Conservation (phyloP, 331 rosid genomes). For the Pyracantha coccinea region DNA sequence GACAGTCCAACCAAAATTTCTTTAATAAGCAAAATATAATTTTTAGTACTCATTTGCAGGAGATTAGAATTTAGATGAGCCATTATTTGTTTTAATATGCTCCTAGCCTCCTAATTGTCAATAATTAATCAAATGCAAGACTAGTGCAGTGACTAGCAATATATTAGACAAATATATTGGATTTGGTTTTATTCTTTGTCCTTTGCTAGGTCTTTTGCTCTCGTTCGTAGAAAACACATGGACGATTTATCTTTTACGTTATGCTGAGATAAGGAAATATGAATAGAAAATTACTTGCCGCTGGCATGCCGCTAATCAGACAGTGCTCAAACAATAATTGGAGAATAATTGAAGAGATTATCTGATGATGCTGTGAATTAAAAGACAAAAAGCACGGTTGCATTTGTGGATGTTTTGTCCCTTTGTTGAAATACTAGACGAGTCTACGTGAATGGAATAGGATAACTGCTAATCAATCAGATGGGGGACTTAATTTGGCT, state of each 20-base stretch:
- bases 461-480: neutral
- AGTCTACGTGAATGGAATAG: neutral
- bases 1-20: too few species aligned
- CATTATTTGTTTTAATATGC: too few species aligned
- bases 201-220: neutral
- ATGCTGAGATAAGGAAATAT: neutral
- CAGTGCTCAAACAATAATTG: neutral
- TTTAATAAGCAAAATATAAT: too few species aligned
- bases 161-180: neutral
- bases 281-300: neutral
- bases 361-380: neutral
- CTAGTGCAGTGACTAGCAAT: neutral
- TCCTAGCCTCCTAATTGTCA: too few species aligned
- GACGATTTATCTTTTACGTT: neutral
- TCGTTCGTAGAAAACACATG: neutral
- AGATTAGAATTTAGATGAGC: neutral
- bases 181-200: neutral
- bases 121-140: neutral
- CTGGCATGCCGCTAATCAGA: constrained; percentile 1
- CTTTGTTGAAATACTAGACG: neutral
- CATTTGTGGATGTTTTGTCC: neutral
- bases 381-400: constrained; percentile 9
- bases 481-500: neutral
- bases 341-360: neutral
- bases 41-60: neutral